Base-by-base conservation (phyloP, 139 green algal genomes). In the Coelastrella sp. region DNA sequence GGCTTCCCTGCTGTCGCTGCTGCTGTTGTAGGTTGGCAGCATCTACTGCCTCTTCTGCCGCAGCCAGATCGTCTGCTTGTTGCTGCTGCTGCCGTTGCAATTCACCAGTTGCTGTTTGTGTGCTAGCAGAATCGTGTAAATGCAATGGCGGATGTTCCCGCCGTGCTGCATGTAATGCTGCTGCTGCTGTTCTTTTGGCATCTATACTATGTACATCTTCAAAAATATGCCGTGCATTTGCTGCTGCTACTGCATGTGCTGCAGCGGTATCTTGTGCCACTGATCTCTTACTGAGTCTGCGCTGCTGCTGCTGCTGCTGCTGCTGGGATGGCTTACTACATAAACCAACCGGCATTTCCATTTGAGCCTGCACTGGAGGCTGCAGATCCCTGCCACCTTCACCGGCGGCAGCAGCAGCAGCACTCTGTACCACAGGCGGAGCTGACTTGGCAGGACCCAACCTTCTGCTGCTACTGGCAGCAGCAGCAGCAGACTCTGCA, bases 131-230 rank as follows among this genome's bases (percentile, higher is more conserved):
- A 21, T 71, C 25, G 17, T 82, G 75, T 53, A 82, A n/a, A 9
- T 82, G 75, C 75, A 82, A 53, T 59, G 75, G 23, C 0, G 75
- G 51, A 60, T 82, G 75, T 38, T 82, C 75, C 4, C 71, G 75
- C 75, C 71, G 75, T 41, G 75, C 75, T 23, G 75, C 75, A 69
- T 82, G 75, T 53, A 82, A 53, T 30, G 75, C 75, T 57, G 75
- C 75, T 53, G 45, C 75, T 69, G 75, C 75, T 69, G 75, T 71
- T 32, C 75, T 8, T 25, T 53, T 82, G 6, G 75, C 75, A 69
- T 82, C 75, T 27, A 71, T 2, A 35, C 75, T 82, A 23, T 82
- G 75, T 17, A 82, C 75, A 27, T 82, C 75, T 27, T 57, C 23
- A 23, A 82, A 25, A 27, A 82, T 82, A 25, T 82, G 75, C 21